Conservation (phyloP, 2,329 filamentous ascomycete species). For the Dissoconium aciculare region DNA sequence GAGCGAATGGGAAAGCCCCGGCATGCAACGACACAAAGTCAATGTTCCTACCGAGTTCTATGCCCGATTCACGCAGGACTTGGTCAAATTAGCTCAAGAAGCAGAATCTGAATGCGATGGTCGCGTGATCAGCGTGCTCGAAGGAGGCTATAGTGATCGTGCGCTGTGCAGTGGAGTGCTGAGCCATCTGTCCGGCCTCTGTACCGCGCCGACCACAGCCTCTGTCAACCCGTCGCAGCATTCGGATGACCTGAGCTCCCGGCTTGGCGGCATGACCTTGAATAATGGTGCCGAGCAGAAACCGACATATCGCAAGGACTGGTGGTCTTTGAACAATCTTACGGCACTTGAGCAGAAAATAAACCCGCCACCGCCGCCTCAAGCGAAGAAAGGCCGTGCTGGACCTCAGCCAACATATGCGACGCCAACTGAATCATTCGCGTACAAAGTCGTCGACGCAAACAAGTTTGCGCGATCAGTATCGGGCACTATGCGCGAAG, state of each 20-base stretch:
- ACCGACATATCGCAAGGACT: constrained; percentile 26
- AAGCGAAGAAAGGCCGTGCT: constrained; percentile 41
- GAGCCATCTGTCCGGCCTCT: constrained; percentile 76
- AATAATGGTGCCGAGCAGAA: constrained; percentile 2
- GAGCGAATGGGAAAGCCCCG: constrained; percentile 79
- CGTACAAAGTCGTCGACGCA: constrained; percentile 60
- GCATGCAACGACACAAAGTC: constrained; percentile 91
- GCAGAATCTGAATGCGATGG: constrained; percentile 64
- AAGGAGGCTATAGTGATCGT: constrained; percentile 90
- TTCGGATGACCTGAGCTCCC: constrained; percentile 10
- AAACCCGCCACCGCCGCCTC: constrained; percentile 35
- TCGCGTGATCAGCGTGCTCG: constrained; percentile 79
- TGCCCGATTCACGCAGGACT: constrained; percentile 72
- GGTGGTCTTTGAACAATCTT: constrained; percentile 41
- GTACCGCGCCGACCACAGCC: constrained; percentile 19
- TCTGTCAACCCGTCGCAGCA: no score
- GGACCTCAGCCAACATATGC: constrained; percentile 57
- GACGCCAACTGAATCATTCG: constrained; percentile 76
- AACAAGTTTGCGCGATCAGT: constrained; percentile 49
- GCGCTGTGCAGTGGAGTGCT: constrained; percentile 77
- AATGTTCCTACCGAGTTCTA: constrained; percentile 97
- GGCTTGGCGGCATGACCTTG: constrained; percentile 17
- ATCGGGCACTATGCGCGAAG: constrained; percentile 37
- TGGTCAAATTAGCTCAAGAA: constrained; percentile 68
- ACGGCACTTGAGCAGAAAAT: constrained; percentile 53